Percentiles rank a stretch among this genome's conserved stretches.
phyloP scores from a whole-genome alignment of 495 filamentous ascomycete genomes.

The Penicillium fimorum region DNA sequence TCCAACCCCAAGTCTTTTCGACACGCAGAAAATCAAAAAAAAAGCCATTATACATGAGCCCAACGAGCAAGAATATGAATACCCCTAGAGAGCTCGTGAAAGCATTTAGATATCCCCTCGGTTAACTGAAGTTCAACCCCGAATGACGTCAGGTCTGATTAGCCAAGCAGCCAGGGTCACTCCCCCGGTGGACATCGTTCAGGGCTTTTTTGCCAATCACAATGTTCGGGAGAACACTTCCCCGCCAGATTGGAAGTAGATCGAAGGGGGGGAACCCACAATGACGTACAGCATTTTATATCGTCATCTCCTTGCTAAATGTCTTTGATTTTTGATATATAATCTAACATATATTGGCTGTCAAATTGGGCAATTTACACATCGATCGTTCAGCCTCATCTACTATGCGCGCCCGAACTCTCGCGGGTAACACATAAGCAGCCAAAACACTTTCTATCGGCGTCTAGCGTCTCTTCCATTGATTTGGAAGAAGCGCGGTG shows the following conservation, averaged over 20 bases:
- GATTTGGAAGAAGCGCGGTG: background rate
- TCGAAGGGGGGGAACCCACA: background rate
- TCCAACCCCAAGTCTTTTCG: background rate
- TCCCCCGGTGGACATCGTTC: background rate
- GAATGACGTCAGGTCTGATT: background rate
- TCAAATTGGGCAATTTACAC: too few relatives aligned
- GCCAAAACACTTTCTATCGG: background rate
- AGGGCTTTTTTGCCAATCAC: background rate
- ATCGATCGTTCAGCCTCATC: background rate
- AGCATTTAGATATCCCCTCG: background rate
- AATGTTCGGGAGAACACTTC: background rate
- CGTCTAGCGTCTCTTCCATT: background rate
- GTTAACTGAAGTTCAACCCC: background rate
- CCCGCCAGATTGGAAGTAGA: background rate
- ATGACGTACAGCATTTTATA: background rate
- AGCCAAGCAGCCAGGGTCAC: background rate
- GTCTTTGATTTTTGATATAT: background rate
- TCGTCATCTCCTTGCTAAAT: background rate
- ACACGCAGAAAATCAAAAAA: background rate
- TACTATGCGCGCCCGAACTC: background rate
- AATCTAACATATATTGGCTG: background rate
- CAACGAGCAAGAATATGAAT: background rate
- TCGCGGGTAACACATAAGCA: background rate
- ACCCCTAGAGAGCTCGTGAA: background rate
- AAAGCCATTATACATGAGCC: background rate